phyloP scores from a whole-genome alignment of 2,329 filamentous ascomycete genomes.

The Cordyceps tenuipes region DNA sequence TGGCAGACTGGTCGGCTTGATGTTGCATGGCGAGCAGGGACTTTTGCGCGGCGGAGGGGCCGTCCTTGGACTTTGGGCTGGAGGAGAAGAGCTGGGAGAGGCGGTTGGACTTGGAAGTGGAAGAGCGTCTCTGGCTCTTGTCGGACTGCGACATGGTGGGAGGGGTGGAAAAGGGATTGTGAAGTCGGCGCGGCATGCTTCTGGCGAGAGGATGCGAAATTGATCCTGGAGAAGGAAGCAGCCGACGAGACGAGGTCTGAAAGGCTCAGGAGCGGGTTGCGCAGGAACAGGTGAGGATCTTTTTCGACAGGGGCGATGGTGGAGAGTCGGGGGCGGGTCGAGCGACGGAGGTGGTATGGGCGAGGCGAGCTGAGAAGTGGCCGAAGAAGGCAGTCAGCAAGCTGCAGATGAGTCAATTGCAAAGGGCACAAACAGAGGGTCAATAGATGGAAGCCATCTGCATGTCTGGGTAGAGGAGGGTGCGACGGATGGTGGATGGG shows the following conservation, averaged over 20 bases:
- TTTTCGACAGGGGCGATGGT: neutral
- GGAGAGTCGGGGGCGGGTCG: neutral
- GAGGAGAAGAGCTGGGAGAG: conserved; percentile 77
- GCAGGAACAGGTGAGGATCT: neutral
- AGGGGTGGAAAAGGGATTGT: conserved; percentile 47
- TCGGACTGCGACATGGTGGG: conserved; percentile 39
- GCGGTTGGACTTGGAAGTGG: conserved; percentile 63
- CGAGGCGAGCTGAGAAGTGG: neutral
- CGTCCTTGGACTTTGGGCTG: conserved; percentile 64
- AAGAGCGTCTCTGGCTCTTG: conserved; percentile 49
- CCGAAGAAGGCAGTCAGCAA: neutral
- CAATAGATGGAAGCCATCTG: neutral
- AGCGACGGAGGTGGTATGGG: neutral
- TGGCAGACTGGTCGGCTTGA: conserved; percentile 12
- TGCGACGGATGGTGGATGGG: conserved; percentile 1
- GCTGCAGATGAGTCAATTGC: neutral
- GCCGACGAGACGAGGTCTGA: neutral
- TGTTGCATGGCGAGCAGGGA: conserved; percentile 61
- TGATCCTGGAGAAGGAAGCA: conserved; percentile 3
- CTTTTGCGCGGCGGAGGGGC: conserved; percentile 54
- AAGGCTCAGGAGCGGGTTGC: neutral
- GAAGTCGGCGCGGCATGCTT: conserved; percentile 52
- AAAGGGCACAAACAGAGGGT: neutral
- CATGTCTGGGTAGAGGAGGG: neutral
- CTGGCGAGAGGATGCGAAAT: conserved; percentile 10